Conservation (phyloP, 1,284 basidiomycete genomes). For the Irpex rosettiformis region DNA sequence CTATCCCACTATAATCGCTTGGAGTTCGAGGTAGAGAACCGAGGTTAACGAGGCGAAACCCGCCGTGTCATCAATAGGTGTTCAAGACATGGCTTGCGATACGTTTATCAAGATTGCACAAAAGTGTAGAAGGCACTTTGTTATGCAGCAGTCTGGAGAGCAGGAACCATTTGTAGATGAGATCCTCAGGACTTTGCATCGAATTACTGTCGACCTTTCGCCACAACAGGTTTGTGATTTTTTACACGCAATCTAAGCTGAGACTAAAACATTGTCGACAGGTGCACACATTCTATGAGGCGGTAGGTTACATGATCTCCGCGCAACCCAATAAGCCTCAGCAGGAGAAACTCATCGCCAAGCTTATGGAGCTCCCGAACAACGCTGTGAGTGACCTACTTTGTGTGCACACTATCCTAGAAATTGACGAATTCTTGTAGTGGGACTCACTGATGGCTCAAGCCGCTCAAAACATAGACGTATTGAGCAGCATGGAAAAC, state of each 20-base stretch:
- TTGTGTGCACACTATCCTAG: background rate
- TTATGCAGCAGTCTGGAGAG: slow-evolving; percentile 98
- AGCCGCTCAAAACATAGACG: slow-evolving; percentile 91
- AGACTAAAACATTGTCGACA: slow-evolving; percentile 30
- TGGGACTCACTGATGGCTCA: slow-evolving; percentile 99
- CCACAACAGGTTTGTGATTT: slow-evolving; percentile 76
- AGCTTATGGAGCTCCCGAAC: slow-evolving; percentile 97
- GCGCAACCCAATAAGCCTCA: slow-evolving; percentile 97
- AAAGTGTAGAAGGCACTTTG: slow-evolving; percentile 97
- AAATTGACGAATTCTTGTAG: slow-evolving; percentile 35
- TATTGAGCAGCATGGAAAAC: slow-evolving; percentile 88
- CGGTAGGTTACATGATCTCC: slow-evolving; percentile 99
- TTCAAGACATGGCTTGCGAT: slow-evolving; percentile 99
- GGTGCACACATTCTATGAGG: slow-evolving; percentile 97
- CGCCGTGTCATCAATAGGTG: slow-evolving; percentile 49
- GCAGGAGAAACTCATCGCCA: slow-evolving; percentile 93
- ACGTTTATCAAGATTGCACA: slow-evolving; percentile 99
- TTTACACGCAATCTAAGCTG: background rate
- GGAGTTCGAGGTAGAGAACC: background rate
- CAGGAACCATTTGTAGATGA: slow-evolving; percentile 98
- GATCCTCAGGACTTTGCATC: slow-evolving; percentile 88
- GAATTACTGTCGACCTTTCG: slow-evolving; percentile 94
- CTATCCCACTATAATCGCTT: background rate
- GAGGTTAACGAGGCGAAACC: slow-evolving; percentile 12
- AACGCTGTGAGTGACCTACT: slow-evolving; percentile 65